Percentiles rank a stretch among this genome's conserved stretches.
Evolutionary conservation across 1,284 basidiomycete species (phyloP).

Genomic region (Coriolopsis trogii): DNA sequence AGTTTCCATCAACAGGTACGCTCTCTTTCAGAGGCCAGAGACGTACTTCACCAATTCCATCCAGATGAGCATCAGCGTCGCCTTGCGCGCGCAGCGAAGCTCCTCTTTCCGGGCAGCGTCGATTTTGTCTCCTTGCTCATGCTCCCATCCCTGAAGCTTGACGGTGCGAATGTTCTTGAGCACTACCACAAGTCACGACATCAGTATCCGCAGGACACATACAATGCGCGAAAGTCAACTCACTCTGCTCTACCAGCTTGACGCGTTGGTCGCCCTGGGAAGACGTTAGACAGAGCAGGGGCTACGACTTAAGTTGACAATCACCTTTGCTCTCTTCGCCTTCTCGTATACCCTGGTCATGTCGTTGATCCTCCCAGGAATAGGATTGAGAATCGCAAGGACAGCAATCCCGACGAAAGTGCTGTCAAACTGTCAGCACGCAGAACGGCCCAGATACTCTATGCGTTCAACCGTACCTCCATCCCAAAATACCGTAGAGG

Average conservation of each 20-base stretch:
- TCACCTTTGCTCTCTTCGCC: background rate
- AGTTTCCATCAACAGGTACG: background rate
- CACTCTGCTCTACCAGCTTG: constrained; percentile 5
- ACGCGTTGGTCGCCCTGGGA: constrained; percentile 7
- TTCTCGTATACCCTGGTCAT: background rate
- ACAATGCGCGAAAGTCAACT: background rate
- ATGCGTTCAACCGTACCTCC: constrained; percentile 35
- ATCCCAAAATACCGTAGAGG: constrained; percentile 46
- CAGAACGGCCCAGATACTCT: background rate
- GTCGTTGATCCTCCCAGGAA: constrained; percentile 1
- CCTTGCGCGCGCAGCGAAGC: constrained; percentile 6
- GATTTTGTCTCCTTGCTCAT: background rate
- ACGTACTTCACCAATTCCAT: constrained; percentile 9
- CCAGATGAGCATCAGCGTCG: constrained; percentile 5
- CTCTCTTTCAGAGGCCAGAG: background rate
- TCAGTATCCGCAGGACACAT: background rate
- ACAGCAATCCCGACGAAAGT: constrained; percentile 1
- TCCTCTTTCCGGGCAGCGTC: background rate
- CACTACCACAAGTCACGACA: background rate
- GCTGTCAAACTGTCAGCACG: background rate
- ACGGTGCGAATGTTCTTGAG: constrained; percentile 11
- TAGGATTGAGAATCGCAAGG: constrained; percentile 2
- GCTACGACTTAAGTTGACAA: background rate
- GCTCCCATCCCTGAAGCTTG: constrained; percentile 11
- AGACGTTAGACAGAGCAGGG: background rate